Percentiles rank a stretch among this genome's conserved stretches.
These are phyloP conservation scores for Diaporthe destruens DNA, from an alignment of 2,329 filamentous ascomycete genomes.

Conservation along the genomic window DNA sequence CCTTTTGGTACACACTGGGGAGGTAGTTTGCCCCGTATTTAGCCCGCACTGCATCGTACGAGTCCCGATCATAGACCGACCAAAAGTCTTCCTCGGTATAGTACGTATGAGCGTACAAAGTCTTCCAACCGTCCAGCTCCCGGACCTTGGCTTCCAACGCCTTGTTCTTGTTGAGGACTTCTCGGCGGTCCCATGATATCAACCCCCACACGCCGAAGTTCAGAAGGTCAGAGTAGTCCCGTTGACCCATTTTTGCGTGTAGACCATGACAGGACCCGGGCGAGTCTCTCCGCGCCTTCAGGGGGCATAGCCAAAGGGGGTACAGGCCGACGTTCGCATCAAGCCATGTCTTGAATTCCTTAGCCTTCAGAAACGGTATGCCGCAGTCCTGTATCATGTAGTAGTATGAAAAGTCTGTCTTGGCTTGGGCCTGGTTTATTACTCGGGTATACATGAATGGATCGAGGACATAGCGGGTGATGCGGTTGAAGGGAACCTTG, in stretches of 20 bases:
- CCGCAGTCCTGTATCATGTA: conserved; percentile 76
- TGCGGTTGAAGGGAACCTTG: conserved; percentile 72
- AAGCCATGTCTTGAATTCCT: conserved; percentile 63
- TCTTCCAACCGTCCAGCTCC: conserved; percentile 74
- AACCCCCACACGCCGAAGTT: conserved; percentile 76
- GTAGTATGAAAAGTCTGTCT: conserved; percentile 56
- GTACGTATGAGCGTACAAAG: conserved; percentile 77
- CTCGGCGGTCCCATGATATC: conserved; percentile 54
- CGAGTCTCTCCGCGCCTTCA: conserved; percentile 58
- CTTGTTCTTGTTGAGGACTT: conserved; percentile 68
- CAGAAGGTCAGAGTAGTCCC: conserved; percentile 53
- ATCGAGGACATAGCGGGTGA: conserved; percentile 72
- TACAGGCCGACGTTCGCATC: conserved; percentile 61
- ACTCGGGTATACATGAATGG: conserved; percentile 72
- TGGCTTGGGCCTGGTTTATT: conserved; percentile 52
- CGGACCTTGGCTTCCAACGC: conserved; percentile 70
- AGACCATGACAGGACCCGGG: conserved; percentile 60
- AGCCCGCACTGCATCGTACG: conserved; percentile 69
- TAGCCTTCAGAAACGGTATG: conserved; percentile 58
- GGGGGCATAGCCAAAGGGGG: conserved; percentile 69
- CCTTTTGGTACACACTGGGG: conserved; percentile 77
- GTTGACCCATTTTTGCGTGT: conserved; percentile 55
- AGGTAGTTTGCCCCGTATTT: conserved; percentile 71
- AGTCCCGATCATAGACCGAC: conserved; percentile 69
- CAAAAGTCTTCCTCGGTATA: conserved; percentile 78